phyloP scores from a whole-genome alignment of 257 asterid genomes.

The Plectranthus barbatus region DNA sequence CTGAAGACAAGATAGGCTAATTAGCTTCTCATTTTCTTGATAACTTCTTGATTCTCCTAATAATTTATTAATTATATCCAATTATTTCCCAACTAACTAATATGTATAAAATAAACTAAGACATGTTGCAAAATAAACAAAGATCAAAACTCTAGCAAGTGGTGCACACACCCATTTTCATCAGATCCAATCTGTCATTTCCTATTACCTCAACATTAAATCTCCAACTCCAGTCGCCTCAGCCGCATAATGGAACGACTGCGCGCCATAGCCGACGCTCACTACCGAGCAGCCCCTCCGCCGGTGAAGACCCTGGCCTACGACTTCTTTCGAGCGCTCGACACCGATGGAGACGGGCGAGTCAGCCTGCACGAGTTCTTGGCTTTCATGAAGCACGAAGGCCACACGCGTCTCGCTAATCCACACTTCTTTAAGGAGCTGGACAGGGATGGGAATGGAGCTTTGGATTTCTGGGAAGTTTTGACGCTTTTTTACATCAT shows the following conservation, averaged over 20 bases:
- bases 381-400: slow-evolving; percentile 12
- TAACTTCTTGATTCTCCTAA: no score
- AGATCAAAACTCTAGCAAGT: no score
- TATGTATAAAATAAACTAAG: no score
- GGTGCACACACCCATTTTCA: no score
- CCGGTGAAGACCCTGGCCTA: slow-evolving; percentile 6
- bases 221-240: no score
- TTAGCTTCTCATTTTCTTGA: no score
- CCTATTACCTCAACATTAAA: no score
- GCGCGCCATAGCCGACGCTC: slow-evolving; percentile 25
- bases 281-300: slow-evolving; percentile 12
- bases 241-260: slow-evolving; percentile 22
- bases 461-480: slow-evolving; percentile 21
- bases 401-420: slow-evolving; percentile 2
- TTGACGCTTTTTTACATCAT: slow-evolving; percentile 19
- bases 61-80: no score
- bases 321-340: slow-evolving; percentile 22
- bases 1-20: no score
- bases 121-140: no score
- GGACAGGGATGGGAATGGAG: slow-evolving; percentile 13
- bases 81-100: no score
- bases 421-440: slow-evolving; percentile 5
- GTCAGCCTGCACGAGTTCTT: slow-evolving; percentile 22
- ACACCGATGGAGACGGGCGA: slow-evolving; percentile 11
- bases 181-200: no score